phyloP scores from a whole-genome alignment of 2,329 filamentous ascomycete species.

The Cladosporium austrohemisphaericum region DNA sequence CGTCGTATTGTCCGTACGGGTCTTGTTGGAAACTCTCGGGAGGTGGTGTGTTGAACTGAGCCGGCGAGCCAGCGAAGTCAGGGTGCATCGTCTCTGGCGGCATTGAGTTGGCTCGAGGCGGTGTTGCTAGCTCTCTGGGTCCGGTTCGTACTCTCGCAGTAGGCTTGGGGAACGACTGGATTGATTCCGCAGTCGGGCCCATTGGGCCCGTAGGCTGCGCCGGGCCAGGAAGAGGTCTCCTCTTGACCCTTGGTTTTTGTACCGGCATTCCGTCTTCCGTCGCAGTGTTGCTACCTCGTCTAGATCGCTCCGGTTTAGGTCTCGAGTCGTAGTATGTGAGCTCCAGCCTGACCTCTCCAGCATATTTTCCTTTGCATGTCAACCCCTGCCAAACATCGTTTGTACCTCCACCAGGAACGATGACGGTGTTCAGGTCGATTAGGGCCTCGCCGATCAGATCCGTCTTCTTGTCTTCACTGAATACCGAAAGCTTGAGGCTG shows the following conservation, averaged over 20 bases:
- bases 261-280: constrained; percentile 27
- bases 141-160: constrained; percentile 26
- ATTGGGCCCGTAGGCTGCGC: constrained; percentile 22
- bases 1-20: constrained; percentile 34
- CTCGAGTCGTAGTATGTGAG: constrained; percentile 93
- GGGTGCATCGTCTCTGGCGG: constrained; percentile 21
- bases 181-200: constrained; percentile 3
- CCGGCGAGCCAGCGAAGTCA: constrained; percentile 5
- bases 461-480: constrained; percentile 97
- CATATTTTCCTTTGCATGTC: constrained; percentile 88
- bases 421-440: constrained; percentile 76
- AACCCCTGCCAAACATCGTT: constrained; percentile 88
- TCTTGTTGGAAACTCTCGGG: not conserved
- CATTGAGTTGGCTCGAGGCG: constrained; percentile 25
- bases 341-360: constrained; percentile 89
- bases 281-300: constrained; percentile 41
- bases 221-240: constrained; percentile 69
- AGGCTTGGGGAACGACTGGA: constrained; percentile 1
- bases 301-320: constrained; percentile 65
- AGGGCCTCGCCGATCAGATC: constrained; percentile 94
- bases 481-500: constrained; percentile 90
- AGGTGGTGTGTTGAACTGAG: constrained; percentile 11
- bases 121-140: constrained; percentile 28
- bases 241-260: constrained; percentile 55
- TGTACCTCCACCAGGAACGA: constrained; percentile 85